Evolutionary conservation across 306 rosid species (phyloP).

Genomic region (Pyrus pyrifolia): DNA sequence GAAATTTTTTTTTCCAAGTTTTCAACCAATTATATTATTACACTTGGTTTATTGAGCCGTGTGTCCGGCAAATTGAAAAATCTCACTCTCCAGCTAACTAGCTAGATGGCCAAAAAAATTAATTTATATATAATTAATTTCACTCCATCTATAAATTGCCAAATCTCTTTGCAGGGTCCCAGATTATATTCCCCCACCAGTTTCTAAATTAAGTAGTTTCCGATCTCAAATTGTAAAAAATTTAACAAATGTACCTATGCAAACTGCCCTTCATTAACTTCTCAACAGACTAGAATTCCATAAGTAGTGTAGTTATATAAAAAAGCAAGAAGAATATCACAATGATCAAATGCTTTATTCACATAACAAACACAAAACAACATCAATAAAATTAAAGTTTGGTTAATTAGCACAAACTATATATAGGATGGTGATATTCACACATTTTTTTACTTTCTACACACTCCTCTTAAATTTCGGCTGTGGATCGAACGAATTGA

Average conservation of each 20-base stretch:
- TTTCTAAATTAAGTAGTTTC: conserved; percentile 11
- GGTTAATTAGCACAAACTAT: background rate
- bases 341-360: background rate
- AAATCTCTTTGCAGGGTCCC: background rate
- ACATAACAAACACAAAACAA: background rate
- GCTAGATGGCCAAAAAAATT: too few species aligned
- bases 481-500: too few species aligned
- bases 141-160: background rate
- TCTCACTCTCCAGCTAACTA: too few species aligned
- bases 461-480: too few species aligned
- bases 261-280: background rate
- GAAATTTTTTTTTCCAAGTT: too few species aligned
- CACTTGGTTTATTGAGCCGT: too few species aligned
- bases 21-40: too few species aligned
- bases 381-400: background rate
- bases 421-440: too few species aligned
- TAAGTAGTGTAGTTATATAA: background rate
- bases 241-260: background rate
- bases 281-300: background rate
- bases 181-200: conserved; percentile 15
- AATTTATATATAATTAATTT: background rate
- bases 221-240: background rate
- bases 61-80: too few species aligned
- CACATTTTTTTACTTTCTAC: too few species aligned
- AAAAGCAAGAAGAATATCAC: background rate